A percentile compares a stretch with the other conserved stretches of the same genome.
Evolutionary conservation across 2,329 filamentous ascomycete genomes (phyloP).

Genomic region (Aspergillus vadensis): DNA sequence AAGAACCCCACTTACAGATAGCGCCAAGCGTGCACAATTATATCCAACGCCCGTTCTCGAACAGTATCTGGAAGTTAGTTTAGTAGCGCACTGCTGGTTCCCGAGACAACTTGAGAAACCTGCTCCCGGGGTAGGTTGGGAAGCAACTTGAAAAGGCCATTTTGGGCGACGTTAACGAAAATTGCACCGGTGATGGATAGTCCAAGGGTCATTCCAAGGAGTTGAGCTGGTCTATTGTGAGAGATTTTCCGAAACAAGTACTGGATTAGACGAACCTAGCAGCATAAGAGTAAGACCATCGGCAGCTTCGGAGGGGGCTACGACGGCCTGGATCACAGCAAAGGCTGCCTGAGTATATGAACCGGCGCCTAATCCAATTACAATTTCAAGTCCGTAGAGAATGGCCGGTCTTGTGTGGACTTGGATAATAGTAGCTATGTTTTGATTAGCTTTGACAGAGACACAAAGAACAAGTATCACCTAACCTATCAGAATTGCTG

Average conservation of each 20-base stretch:
- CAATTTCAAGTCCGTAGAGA: conserved; percentile 35
- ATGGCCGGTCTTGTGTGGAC: conserved; percentile 17
- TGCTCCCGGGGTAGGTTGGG: neutral
- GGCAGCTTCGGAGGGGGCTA: neutral
- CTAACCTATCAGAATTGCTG: conserved; percentile 18
- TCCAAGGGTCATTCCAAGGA: conserved; percentile 12
- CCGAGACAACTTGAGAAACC: neutral
- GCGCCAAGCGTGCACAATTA: neutral
- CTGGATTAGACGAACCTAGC: conserved; percentile 4
- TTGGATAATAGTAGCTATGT: conserved; percentile 1
- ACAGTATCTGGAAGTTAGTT: neutral
- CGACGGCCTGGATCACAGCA: conserved; percentile 6
- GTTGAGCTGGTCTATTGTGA: conserved; percentile 4
- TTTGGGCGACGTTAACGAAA: conserved; percentile 16
- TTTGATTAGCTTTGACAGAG: neutral
- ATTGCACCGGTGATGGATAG: conserved; percentile 18
- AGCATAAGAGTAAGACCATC: conserved; percentile 13
- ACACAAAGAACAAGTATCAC: too few species aligned
- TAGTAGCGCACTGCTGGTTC: neutral
- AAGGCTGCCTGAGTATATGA: conserved; percentile 12
- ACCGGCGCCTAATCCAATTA: conserved; percentile 44
- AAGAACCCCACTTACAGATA: neutral
- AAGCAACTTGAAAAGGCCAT: conserved; percentile 12
- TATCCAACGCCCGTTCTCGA: neutral
- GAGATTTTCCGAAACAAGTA: neutral